A percentile compares a stretch with the other conserved stretches of the same genome.
Conservation (phyloP, 2,329 filamentous ascomycete species). For the Neopestalotiopsis sp. region DNA sequence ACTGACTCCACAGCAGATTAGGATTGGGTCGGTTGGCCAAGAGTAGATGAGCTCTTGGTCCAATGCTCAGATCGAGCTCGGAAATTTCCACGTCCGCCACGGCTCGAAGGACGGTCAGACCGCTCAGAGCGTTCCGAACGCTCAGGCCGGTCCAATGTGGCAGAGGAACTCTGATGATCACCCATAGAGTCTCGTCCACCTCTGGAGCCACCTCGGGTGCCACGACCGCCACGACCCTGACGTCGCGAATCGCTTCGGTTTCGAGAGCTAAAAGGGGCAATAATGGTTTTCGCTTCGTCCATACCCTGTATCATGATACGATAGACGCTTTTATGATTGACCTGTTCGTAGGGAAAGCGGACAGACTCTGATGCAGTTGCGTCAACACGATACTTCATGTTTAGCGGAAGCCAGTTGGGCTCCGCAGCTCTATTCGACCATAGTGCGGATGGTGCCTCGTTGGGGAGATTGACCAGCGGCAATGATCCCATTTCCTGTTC, state of each 20-base stretch:
- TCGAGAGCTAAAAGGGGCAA: conserved; percentile 25
- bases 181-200: conserved; percentile 28
- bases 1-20: not conserved
- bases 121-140: conserved; percentile 14
- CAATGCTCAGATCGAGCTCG: conserved; percentile 32
- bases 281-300: conserved; percentile 44
- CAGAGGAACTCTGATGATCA: conserved; percentile 20
- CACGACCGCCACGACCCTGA: conserved; percentile 22
- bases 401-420: conserved; percentile 59
- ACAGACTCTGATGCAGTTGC: conserved; percentile 52
- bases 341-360: conserved; percentile 44
- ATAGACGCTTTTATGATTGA: conserved; percentile 47
- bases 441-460: conserved; percentile 63
- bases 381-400: conserved; percentile 55
- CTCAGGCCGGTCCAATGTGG: conserved; percentile 20
- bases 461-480: conserved; percentile 73
- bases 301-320: conserved; percentile 50
- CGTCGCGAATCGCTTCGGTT: conserved; percentile 30
- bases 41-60: conserved; percentile 25
- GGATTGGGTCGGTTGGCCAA: conserved; percentile 16
- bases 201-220: conserved; percentile 25
- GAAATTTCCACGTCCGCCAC: conserved; percentile 25
- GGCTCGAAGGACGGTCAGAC: conserved; percentile 24
- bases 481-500: conserved; percentile 81
- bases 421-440: conserved; percentile 62